A percentile compares a stretch with the other conserved stretches of the same genome.
These are phyloP conservation scores for Claviceps humidiphila DNA, from an alignment of 2,329 filamentous ascomycete species.

Conservation along the genomic window DNA sequence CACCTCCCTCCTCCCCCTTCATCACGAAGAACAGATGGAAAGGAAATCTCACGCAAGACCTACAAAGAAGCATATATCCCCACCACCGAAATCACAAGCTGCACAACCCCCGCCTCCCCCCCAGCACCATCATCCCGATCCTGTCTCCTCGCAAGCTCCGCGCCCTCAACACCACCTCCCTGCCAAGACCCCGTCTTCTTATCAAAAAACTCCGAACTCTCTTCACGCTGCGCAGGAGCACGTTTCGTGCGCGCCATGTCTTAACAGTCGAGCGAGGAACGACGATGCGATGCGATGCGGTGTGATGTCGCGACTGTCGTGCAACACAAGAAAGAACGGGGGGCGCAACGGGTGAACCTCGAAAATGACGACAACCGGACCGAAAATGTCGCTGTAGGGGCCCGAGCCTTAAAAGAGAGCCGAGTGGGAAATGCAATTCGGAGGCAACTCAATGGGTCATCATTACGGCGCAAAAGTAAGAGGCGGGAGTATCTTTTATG, in stretches of 20 bases:
- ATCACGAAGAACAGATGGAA: neutral
- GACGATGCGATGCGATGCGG: neutral
- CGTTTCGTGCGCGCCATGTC: slow-evolving; percentile 63
- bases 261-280: neutral
- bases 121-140: slow-evolving; percentile 8
- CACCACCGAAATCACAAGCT: slow-evolving; percentile 75
- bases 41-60: slow-evolving; percentile 15
- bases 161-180: slow-evolving; percentile 18
- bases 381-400: no score
- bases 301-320: neutral
- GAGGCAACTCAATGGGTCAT: no score
- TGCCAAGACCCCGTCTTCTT: slow-evolving; percentile 28
- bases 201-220: slow-evolving; percentile 53
- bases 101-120: slow-evolving; percentile 50
- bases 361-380: no score
- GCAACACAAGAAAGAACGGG: neutral
- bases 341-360: no score
- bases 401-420: no score
- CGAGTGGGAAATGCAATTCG: no score
- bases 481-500: neutral
- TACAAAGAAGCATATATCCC: slow-evolving; percentile 98
- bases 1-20: neutral
- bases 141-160: slow-evolving; percentile 2
- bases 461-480: neutral
- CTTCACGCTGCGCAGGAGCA: slow-evolving; percentile 49